Base-by-base conservation (phyloP, 176 grass and related monocot species). In the Melocanna baccifera region DNA sequence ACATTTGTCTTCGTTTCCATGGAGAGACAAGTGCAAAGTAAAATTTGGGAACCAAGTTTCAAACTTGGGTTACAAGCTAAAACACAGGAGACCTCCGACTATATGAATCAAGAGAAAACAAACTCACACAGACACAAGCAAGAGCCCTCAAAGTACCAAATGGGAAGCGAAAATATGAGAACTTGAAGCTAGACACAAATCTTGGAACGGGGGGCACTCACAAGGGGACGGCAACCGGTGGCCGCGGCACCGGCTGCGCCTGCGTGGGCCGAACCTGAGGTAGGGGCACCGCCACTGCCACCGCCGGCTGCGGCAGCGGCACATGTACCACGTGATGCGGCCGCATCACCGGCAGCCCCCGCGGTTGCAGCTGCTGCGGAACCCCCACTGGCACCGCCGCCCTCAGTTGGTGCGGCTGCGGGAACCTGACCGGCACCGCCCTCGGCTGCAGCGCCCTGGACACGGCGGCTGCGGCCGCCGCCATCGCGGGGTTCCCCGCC, bases 401-500 rank as follows among this genome's bases (percentile, higher is more conserved):
- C 63, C 69, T 80, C 0, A 84, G 71, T 29, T 85, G 88, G 68
- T 82, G 86, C 42, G 25, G 80, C 19, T 91, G 86, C 80, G 71
- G 86, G 46, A 81, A 76, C 8, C 71, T 86, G 55, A 80, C 23
- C 20, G 81, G 86, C 26, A 81, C 20, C 23, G 91, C 3, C 73
- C 88, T 88, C 2, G 89, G 90, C 59, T 94, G 92, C 41, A 94
- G 83, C 10, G 77, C 78, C 77, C 86, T 87, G 5, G 86, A 87
- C 2, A 89, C 93, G 4, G 86, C 85, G 0, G 86, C 81, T 0
- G 91, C 86, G 1, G 93, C 70, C 2, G 90, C 88, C 51, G 86
- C 91, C 89, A 84, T 81, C 40, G 89, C 91, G 13, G 94, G 89
- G 76, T 93, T 96, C 28, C 91, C 89, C 47, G 85, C 46, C 43